Percentiles rank a stretch among this genome's conserved stretches.
phyloP scores from a whole-genome alignment of 352 stramenopile genomes.

The Phytophthora multivora region DNA sequence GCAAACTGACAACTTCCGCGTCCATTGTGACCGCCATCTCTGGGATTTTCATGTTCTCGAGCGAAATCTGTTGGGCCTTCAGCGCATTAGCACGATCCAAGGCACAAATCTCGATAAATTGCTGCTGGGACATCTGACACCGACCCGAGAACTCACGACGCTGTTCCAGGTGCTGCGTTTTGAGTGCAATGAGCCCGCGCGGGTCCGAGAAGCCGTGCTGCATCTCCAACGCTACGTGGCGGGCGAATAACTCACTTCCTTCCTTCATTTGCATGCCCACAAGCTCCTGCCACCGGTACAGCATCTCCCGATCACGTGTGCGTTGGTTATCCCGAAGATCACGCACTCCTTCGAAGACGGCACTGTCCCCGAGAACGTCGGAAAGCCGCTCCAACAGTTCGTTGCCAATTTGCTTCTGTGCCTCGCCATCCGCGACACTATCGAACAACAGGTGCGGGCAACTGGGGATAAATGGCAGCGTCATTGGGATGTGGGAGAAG shows the following conservation, averaged over 20 bases:
- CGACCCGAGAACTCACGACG: constrained; percentile 68
- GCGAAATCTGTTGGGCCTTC: constrained; percentile 70
- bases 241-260: constrained; percentile 66
- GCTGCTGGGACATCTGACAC: constrained; percentile 75
- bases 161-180: constrained; percentile 69
- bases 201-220: constrained; percentile 48
- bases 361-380: constrained; percentile 61
- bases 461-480: constrained; percentile 54
- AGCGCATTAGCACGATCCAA: constrained; percentile 68
- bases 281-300: constrained; percentile 83
- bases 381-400: constrained; percentile 67
- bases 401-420: constrained; percentile 47
- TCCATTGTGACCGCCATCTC: constrained; percentile 69
- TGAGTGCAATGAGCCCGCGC: constrained; percentile 54
- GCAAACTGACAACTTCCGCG: constrained; percentile 40
- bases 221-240: constrained; percentile 57
- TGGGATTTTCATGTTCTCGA: constrained; percentile 76
- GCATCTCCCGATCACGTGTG: constrained; percentile 64
- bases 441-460: constrained; percentile 79
- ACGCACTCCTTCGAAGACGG: constrained; percentile 72
- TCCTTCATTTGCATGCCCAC: constrained; percentile 87
- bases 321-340: constrained; percentile 66
- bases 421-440: constrained; percentile 32
- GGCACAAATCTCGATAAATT: constrained; percentile 79
- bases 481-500: constrained; percentile 59